Evolutionary conservation across 257 asterid genomes (phyloP).

Genomic region (Linaria vulgaris): DNA sequence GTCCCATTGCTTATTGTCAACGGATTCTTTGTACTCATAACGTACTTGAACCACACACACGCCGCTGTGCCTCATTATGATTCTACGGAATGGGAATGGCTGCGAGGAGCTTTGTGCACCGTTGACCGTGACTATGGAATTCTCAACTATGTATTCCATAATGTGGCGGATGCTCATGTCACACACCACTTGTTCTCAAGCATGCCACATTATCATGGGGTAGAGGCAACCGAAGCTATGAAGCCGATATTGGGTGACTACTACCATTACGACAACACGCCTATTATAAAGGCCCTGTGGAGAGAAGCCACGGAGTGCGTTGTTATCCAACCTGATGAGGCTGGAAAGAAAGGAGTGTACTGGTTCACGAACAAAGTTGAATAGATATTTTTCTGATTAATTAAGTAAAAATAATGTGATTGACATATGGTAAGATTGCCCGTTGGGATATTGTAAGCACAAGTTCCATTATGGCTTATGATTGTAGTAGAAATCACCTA

Average conservation of each 20-base stretch:
- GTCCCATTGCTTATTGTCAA: slow-evolving; percentile 8
- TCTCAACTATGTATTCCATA: too few species aligned
- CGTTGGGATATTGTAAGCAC: too few species aligned
- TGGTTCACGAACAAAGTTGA: slow-evolving; percentile 9
- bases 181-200: too few species aligned
- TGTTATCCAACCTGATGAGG: neutral
- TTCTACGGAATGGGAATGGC: too few species aligned
- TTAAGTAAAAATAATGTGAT: neutral
- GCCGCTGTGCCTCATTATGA: slow-evolving; percentile 19
- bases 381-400: neutral
- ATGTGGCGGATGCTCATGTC: too few species aligned
- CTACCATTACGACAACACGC: slow-evolving; percentile 14
- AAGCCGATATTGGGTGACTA: slow-evolving; percentile 15
- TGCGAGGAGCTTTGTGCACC: too few species aligned
- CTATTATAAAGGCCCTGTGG: slow-evolving; percentile 17
- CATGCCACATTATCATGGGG: slow-evolving; percentile 10
- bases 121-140: too few species aligned
- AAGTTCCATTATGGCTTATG: too few species aligned
- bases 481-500: too few species aligned
- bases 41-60: slow-evolving; percentile 16
- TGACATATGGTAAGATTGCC: too few species aligned
- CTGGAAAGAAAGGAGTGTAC: slow-evolving; percentile 12
- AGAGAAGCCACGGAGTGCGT: slow-evolving; percentile 16
- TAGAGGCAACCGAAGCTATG: slow-evolving; percentile 10
- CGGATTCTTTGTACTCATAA: slow-evolving; percentile 9